Conservation (phyloP, 805 yeast genomes). For the Candida chauliodis region DNA sequence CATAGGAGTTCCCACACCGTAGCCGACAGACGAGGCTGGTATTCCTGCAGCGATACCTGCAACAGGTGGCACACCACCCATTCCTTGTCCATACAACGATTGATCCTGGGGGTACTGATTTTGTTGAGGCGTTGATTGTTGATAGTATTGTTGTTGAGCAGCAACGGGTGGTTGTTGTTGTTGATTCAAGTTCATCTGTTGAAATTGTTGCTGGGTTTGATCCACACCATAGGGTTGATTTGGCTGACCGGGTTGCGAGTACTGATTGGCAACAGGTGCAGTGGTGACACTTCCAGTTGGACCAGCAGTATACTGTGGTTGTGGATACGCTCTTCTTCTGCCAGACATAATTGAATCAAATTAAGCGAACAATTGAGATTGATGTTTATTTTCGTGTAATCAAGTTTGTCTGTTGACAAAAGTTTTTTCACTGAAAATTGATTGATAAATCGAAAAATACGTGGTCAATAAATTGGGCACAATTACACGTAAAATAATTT, state of each 20-base stretch:
- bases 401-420: conserved; percentile 1
- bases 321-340: conserved; percentile 47
- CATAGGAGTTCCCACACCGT: conserved; percentile 2
- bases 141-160: conserved; percentile 14
- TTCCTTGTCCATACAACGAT: conserved; percentile 15
- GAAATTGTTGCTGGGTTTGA: conserved; percentile 33
- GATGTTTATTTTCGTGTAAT: neutral
- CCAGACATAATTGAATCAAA: conserved; percentile 25
- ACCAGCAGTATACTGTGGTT: conserved; percentile 40
- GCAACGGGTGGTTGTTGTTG: conserved; percentile 10
- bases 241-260: conserved; percentile 15
- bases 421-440: conserved; percentile 4
- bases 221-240: conserved; percentile 24
- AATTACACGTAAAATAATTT: neutral
- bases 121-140: conserved; percentile 13
- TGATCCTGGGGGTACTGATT: conserved; percentile 11
- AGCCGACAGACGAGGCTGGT: neutral
- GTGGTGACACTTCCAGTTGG: conserved; percentile 12
- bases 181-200: conserved; percentile 24
- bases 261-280: conserved; percentile 11
- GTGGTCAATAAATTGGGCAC: conserved; percentile 2
- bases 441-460: neutral
- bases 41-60: conserved; percentile 9
- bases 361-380: neutral
- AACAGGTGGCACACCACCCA: conserved; percentile 11